These are phyloP conservation scores for Colletotrichum euphorbiae DNA, from an alignment of 2,329 filamentous ascomycete species.

Conservation along the genomic window DNA sequence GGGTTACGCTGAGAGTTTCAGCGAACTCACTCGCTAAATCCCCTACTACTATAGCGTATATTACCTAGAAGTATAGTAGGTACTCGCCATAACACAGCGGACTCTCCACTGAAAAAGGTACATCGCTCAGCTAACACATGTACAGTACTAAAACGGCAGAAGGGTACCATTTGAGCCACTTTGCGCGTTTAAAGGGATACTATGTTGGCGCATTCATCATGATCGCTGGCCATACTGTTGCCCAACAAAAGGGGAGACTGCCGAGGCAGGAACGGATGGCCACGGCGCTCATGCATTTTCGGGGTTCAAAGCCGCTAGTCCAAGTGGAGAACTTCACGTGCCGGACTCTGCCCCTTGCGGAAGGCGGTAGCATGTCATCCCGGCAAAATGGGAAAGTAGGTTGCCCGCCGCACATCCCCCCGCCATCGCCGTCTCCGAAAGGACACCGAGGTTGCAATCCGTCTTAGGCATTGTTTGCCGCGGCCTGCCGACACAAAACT, in stretches of 20 bases:
- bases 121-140: too few relatives aligned
- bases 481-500: not conserved
- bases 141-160: too few relatives aligned
- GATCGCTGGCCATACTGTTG: too few relatives aligned
- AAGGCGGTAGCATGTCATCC: constrained; percentile 2
- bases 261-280: constrained; percentile 14
- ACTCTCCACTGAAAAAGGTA: too few relatives aligned
- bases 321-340: constrained; percentile 13
- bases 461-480: constrained; percentile 11
- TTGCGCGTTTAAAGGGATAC: too few relatives aligned
- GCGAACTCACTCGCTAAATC: too few relatives aligned
- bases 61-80: too few relatives aligned
- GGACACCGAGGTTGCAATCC: constrained; percentile 27
- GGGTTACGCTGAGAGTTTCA: too few relatives aligned
- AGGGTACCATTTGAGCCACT: too few relatives aligned
- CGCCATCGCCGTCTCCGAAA: constrained; percentile 35
- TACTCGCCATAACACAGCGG: too few relatives aligned
- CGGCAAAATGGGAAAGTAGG: constrained; percentile 27
- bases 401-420: constrained; percentile 23
- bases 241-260: not conserved
- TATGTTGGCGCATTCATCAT: too few relatives aligned
- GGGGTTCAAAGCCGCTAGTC: constrained; percentile 19
- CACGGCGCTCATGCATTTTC: constrained; percentile 11
- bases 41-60: too few relatives aligned
- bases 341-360: not conserved